phyloP scores from a whole-genome alignment of 352 stramenopile species.

The Phytophthora capsici region DNA sequence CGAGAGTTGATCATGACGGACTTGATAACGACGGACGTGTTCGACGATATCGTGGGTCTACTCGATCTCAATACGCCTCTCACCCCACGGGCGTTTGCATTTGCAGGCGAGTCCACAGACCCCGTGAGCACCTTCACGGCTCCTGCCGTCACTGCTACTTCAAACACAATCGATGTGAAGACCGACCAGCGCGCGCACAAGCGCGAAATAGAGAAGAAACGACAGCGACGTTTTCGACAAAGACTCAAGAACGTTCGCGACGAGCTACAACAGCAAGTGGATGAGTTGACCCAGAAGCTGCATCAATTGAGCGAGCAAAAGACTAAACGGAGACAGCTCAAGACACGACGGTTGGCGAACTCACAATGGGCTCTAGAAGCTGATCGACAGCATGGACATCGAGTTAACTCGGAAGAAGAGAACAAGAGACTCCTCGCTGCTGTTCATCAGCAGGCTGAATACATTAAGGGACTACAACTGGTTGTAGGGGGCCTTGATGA shows the following conservation, averaged over 20 bases:
- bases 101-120: too few relatives aligned
- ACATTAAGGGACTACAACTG: conserved; percentile 13
- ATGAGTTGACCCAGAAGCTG: conserved; percentile 10
- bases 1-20: conserved; percentile 7
- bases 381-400: conserved; percentile 1
- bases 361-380: conserved; percentile 2
- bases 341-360: background rate
- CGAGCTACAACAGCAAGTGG: conserved; percentile 15
- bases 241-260: conserved; percentile 15
- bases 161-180: background rate
- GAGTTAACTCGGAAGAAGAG: conserved; percentile 17
- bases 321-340: background rate
- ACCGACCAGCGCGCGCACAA: background rate
- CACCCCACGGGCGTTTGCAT: conserved; percentile 1
- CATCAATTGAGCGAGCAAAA: conserved; percentile 1
- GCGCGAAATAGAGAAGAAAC: conserved; percentile 20
- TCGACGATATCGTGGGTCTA: conserved; percentile 14
- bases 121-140: background rate
- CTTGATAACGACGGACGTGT: conserved; percentile 11
- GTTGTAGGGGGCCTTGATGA: background rate
- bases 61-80: conserved; percentile 2
- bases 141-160: background rate
- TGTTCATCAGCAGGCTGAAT: conserved; percentile 17
- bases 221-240: conserved; percentile 27
- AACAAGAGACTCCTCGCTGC: conserved; percentile 13